Base-by-base conservation (phyloP, 2,329 filamentous ascomycete species). In the Parastagonospora nodorum region DNA sequence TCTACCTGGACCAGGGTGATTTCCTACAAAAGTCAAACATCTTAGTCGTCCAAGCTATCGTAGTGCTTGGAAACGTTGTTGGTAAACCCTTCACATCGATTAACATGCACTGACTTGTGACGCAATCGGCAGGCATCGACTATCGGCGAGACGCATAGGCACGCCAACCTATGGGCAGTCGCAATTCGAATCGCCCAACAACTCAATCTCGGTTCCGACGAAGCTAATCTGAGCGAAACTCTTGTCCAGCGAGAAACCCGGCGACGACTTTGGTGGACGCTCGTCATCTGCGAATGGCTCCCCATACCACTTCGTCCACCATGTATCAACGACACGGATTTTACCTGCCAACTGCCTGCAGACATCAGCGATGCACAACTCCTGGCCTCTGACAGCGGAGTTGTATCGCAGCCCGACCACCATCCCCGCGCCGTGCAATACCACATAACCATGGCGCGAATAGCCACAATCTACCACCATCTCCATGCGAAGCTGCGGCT, bases 211-310 rank as follows among this genome's bases (percentile, higher is more conserved):
- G 54, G 54, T 5, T 51, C 48, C 1, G 54, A 57, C 14, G 24
- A 35, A 9, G 24, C 33, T 1, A 46, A 54, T 32, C 31, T 45
- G 9, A 27, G 31, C 24, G 50, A 57, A 27, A 47, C 41, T 6
- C 11, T 48, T 2, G 19, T 57, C 5, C 33, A 57, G 29, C 47
- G 48, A 15, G 54, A 54, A 27, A 39, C 45, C 12, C 54, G 54
- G 14, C 44, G 54, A 31, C 31, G 54, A 14, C 51, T 57, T 11
- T 57, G 54, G 54, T 57, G 54, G 54, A 54, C 54, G 2, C 38
- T 57, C 12, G 45, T 57, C 5, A 50, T 57, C 24, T 53, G 50
- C 33, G 54, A 57, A 32, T 57, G 54, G 54, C 47, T 57, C 2
- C 28, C 28, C 7, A 43, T 53, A n/a, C 54, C 54, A 9, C 16